Conservation (phyloP, 352 stramenopile genomes). For the Globisporangium mamillatum region DNA sequence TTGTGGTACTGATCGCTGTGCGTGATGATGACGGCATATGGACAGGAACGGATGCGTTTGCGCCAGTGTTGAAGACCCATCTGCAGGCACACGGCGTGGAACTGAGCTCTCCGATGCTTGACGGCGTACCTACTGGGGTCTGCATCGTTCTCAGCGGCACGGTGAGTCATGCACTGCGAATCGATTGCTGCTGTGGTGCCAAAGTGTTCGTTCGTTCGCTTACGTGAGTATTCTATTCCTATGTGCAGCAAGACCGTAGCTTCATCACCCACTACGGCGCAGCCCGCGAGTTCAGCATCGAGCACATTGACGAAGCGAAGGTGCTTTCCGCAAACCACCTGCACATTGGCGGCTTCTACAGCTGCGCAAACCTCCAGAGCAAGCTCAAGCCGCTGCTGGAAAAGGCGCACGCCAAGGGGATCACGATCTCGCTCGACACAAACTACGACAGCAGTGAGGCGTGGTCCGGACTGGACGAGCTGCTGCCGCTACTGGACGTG, state of each 20-base stretch:
- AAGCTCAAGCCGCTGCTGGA: constrained; percentile 60
- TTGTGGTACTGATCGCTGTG: background rate
- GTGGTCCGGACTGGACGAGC: constrained; percentile 56
- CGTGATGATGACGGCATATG: background rate
- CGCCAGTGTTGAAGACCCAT: constrained; percentile 44
- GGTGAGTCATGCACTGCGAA: constrained; percentile 21
- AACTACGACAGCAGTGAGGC: constrained; percentile 79
- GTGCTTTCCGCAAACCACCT: constrained; percentile 60
- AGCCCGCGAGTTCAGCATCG: constrained; percentile 49
- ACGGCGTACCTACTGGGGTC: constrained; percentile 52
- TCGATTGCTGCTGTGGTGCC: background rate
- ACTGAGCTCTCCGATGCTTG: constrained; percentile 43
- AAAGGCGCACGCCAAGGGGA: constrained; percentile 51
- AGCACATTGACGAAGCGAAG: constrained; percentile 66
- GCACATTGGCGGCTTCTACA: constrained; percentile 85
- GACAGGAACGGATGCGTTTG: constrained; percentile 45
- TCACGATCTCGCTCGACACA: constrained; percentile 80
- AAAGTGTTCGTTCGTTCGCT: background rate
- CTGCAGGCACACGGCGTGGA: constrained; percentile 32
- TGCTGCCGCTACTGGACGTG: constrained; percentile 72
- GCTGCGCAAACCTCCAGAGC: constrained; percentile 53
- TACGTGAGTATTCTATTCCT: background rate
- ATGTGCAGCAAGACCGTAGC: constrained; percentile 58
- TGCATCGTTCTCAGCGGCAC: constrained; percentile 77
- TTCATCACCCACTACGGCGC: constrained; percentile 85